Conservation (phyloP, 176 grass and related monocot genomes). For the Phoenix roebelenii region DNA sequence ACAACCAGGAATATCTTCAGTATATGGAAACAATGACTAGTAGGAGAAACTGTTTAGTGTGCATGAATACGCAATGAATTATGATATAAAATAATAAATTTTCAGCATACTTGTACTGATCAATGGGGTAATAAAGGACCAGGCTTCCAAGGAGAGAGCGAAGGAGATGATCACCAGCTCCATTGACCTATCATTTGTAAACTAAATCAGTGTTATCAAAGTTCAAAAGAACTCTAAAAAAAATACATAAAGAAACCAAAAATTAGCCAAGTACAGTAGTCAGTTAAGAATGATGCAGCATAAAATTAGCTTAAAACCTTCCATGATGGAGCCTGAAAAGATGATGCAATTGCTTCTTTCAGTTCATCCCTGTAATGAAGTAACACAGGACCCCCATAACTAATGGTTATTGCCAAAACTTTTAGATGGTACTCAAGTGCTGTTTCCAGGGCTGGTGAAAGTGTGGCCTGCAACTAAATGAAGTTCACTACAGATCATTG, state of each 20-base stretch:
- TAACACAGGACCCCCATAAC: slow-evolving; percentile 69
- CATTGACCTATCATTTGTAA: slow-evolving; percentile 65
- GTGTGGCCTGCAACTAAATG: slow-evolving; percentile 47
- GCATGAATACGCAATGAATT: not conserved
- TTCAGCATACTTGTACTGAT: slow-evolving; percentile 73
- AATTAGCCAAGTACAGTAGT: slow-evolving; percentile 1
- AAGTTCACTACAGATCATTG: slow-evolving; percentile 1
- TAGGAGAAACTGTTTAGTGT: slow-evolving; percentile 12
- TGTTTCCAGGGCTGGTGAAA: slow-evolving; percentile 92
- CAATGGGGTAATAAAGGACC: slow-evolving; percentile 59
- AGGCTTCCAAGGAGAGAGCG: slow-evolving; percentile 79
- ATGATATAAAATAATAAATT: slow-evolving; percentile 4
- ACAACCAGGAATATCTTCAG: slow-evolving; percentile 10
- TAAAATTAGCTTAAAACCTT: slow-evolving; percentile 45
- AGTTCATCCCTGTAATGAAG: slow-evolving; percentile 63
- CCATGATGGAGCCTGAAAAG: slow-evolving; percentile 93
- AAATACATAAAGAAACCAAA: not conserved
- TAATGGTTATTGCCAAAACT: slow-evolving; percentile 77
- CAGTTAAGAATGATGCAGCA: slow-evolving; percentile 5
- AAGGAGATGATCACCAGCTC: slow-evolving; percentile 83
- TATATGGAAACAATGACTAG: slow-evolving; percentile 2
- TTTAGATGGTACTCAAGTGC: slow-evolving; percentile 81
- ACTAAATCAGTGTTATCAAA: slow-evolving; percentile 2
- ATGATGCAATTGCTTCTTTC: slow-evolving; percentile 53
- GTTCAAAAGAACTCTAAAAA: slow-evolving; percentile 15